A percentile compares a stretch with the other conserved stretches of the same genome.
phyloP scores from a whole-genome alignment of 2,329 filamentous ascomycete genomes.

The Macrophomina phaseolina region DNA sequence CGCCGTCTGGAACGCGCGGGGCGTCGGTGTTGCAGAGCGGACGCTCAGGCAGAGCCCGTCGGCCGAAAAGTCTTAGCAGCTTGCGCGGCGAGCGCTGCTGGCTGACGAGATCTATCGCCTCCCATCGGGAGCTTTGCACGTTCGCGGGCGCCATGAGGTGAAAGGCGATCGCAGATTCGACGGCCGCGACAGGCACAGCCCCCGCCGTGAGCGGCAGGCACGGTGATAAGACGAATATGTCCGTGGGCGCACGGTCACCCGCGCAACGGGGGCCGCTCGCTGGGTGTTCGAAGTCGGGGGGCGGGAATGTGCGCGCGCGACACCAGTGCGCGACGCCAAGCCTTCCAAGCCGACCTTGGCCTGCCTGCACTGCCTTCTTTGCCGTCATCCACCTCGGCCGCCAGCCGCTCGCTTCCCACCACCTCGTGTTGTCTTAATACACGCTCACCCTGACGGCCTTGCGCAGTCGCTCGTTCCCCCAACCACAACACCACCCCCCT shows the following conservation, averaged over 20 bases:
- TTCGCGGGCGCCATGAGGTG: background rate
- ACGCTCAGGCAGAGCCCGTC: background rate
- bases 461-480: slow-evolving; percentile 20
- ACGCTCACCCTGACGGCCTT: background rate
- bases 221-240: slow-evolving; percentile 5
- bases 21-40: slow-evolving; percentile 1
- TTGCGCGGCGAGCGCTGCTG: background rate
- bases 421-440: slow-evolving; percentile 24
- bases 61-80: background rate
- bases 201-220: background rate
- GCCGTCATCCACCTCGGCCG: slow-evolving; percentile 9
- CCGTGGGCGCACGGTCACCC: slow-evolving; percentile 4
- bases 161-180: background rate
- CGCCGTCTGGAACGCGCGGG: slow-evolving; percentile 16
- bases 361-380: slow-evolving; percentile 21
- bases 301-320: slow-evolving; percentile 8
- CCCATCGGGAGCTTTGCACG: background rate
- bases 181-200: background rate
- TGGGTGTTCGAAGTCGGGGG: slow-evolving; percentile 6
- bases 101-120: background rate
- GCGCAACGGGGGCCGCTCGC: background rate
- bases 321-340: slow-evolving; percentile 9
- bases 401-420: slow-evolving; percentile 18
- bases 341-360: slow-evolving; percentile 17
- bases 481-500: background rate